These are phyloP conservation scores for Rachicladosporium sp. DNA, from an alignment of 2,329 filamentous ascomycete species.

Conservation along the genomic window DNA sequence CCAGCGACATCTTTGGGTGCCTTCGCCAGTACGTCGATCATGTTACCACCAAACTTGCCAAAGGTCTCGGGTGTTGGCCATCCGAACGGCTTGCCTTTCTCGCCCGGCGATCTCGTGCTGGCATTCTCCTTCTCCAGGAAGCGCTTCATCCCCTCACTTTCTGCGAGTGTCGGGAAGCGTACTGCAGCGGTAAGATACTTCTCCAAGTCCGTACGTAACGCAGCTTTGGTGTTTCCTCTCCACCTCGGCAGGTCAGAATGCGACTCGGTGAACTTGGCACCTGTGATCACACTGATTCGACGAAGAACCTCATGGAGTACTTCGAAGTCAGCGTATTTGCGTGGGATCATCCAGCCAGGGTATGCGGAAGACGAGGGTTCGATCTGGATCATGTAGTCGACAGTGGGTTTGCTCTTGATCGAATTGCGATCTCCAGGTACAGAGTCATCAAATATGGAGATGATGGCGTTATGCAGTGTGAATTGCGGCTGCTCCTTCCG, in stretches of 20 bases:
- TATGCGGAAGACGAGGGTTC: constrained; percentile 67
- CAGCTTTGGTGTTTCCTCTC: constrained; percentile 69
- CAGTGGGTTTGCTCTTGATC: constrained; percentile 65
- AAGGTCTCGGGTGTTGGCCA: constrained; percentile 46
- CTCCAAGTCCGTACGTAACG: constrained; percentile 70
- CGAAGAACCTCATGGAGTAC: constrained; percentile 78
- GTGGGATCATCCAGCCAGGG: constrained; percentile 92
- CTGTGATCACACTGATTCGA: constrained; percentile 78
- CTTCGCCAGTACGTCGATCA: constrained; percentile 74
- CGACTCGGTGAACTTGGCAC: constrained; percentile 59
- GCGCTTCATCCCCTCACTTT: constrained; percentile 88
- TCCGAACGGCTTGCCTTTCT: constrained; percentile 38
- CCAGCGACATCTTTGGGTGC: constrained; percentile 83
- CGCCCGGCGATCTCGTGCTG: constrained; percentile 44
- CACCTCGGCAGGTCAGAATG: constrained; percentile 66
- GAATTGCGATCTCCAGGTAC: constrained; percentile 49
- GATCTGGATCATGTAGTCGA: constrained; percentile 82
- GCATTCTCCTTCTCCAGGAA: constrained; percentile 87
- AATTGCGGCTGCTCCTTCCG: constrained; percentile 32
- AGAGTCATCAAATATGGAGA: constrained; percentile 74
- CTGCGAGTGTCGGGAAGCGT: constrained; percentile 65
- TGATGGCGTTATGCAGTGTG: constrained; percentile 68
- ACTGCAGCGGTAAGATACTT: constrained; percentile 76
- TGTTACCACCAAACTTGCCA: constrained; percentile 82
- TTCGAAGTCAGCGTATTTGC: constrained; percentile 84